Evolutionary conservation across 2,329 filamentous ascomycete species (phyloP), one percentile per base, ranked within the genome.

Genomic region (Alternaria solani): DNA sequence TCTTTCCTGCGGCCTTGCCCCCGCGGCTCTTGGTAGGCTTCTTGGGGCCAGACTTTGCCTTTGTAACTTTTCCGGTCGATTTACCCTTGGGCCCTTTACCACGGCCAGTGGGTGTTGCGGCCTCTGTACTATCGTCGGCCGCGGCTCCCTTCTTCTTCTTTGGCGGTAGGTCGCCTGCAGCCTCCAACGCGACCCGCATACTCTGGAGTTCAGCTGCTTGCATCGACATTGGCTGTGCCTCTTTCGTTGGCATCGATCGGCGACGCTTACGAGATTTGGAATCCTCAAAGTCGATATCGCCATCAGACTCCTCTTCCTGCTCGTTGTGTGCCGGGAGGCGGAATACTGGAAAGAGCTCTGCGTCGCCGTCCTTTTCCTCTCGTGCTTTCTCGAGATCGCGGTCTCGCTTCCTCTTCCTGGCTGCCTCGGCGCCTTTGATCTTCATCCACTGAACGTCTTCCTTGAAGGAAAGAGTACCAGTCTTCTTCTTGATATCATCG

Each of bases 141-240:
- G 25, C 20, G 16, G 26, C 42, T 6, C 30, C 51, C 11, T 63
- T 67, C 34, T 72, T 74, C 49, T 74, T 75, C 62, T 69, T 76
- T 18, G 49, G 64, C 0, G 74, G 65, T 2, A 23, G 3, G 32
- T 76, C 75, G 0, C 48, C 48, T 6, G 51, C 25, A 12, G 70
- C 73, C 9, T 78, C 71, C 1, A 76, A 44, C 7, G 64, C 72
- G 9, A 75, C 73, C 6, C n/a, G 51, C 76, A 78, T 77, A 30
- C 68, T 66, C 26, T 61, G 46, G 0, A 71, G 16, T 48, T 77
- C 73, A 5, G 70, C 69, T n/a, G 73, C 74, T n/a, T 65, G 61
- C 28, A 77, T 66, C 5, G 66, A 66, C 1, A 58, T 16, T 1
- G 38, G 28, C 34, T 62, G 65, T 0, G 38, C 23, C 26, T 55